Conservation (phyloP, 257 asterid genomes). For the Primulina tabacum region DNA sequence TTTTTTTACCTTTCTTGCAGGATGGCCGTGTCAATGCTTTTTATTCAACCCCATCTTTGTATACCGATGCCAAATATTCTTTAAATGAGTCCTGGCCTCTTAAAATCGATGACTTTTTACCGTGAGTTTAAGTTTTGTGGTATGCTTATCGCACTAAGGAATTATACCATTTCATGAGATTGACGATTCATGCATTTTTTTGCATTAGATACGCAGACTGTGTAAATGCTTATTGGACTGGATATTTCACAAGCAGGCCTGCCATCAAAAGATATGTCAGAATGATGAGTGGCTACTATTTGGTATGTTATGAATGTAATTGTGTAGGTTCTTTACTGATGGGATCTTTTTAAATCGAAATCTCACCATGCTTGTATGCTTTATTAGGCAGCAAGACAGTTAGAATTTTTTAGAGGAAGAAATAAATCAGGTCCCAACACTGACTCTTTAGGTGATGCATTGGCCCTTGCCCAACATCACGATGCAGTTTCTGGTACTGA, state of each 20-base stretch:
- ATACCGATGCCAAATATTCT: constrained; percentile 87
- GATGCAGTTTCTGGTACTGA: constrained; percentile 95
- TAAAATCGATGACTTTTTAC: constrained; percentile 81
- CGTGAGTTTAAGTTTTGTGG: constrained; percentile 52
- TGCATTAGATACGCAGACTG: constrained; percentile 87
- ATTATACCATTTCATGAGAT: constrained; percentile 1
- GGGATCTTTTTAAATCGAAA: constrained; percentile 24
- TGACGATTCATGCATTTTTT: constrained; percentile 20
- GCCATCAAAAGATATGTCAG: constrained; percentile 82
- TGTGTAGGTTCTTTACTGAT: constrained; percentile 13
- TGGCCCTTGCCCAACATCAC: constrained; percentile 93
- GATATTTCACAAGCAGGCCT: constrained; percentile 94
- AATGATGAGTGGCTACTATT: constrained; percentile 78
- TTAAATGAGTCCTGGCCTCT: constrained; percentile 88
- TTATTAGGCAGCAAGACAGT: constrained; percentile 87
- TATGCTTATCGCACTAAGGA: not conserved
- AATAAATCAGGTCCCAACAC: constrained; percentile 63
- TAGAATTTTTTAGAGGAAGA: constrained; percentile 75
- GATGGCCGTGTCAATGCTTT: constrained; percentile 99
- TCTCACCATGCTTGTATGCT: constrained; percentile 23
- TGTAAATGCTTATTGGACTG: constrained; percentile 90
- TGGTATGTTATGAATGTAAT: constrained; percentile 47
- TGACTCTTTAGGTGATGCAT: constrained; percentile 72
- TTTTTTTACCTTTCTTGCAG: constrained; percentile 37
- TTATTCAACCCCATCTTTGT: constrained; percentile 88